Evolutionary conservation across 2,329 filamentous ascomycete genomes (phyloP).

Genomic region (Trichocomaceae sp.): DNA sequence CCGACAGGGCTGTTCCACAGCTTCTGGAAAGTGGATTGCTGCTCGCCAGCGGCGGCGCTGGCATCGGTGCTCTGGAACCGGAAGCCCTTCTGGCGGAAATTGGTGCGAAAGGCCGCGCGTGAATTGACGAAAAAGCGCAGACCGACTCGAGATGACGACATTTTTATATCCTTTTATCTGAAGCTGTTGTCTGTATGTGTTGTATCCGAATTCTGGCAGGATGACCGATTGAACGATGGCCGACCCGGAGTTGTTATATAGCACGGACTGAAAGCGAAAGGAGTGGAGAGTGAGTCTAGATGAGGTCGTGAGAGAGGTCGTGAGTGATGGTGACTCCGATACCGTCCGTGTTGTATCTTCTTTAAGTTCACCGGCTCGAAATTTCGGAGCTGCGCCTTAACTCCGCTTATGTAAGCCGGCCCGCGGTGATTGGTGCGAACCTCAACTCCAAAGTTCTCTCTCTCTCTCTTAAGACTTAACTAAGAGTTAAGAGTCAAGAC

Average conservation of each 20-base stretch:
- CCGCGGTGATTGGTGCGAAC: constrained; percentile 6
- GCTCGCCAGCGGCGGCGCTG: constrained; percentile 38
- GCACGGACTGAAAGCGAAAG: not conserved
- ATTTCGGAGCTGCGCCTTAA: constrained; percentile 3
- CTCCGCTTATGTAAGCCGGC: constrained; percentile 26
- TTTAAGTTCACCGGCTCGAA: not conserved
- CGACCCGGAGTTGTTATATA: no score
- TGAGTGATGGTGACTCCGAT: not conserved
- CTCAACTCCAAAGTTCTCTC: not conserved
- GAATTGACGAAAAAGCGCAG: constrained; percentile 52
- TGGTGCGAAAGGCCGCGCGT: constrained; percentile 47
- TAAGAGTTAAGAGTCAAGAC: no score
- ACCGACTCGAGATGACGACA: constrained; percentile 49
- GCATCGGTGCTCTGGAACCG: constrained; percentile 66
- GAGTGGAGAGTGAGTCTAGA: constrained; percentile 1
- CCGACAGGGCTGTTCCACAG: constrained; percentile 79
- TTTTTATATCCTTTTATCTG: constrained; percentile 12
- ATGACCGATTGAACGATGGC: not conserved
- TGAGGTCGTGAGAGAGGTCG: not conserved
- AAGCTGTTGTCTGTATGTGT: no score
- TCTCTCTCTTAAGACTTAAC: no score
- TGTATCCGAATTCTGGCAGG: no score
- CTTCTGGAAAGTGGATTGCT: constrained; percentile 57
- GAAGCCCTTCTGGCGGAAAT: constrained; percentile 49
- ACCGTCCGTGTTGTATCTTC: not conserved